A percentile compares a stretch with the other conserved stretches of the same genome.
Conservation (phyloP, 2,329 filamentous ascomycete genomes). For the Zasmidium cellare region DNA sequence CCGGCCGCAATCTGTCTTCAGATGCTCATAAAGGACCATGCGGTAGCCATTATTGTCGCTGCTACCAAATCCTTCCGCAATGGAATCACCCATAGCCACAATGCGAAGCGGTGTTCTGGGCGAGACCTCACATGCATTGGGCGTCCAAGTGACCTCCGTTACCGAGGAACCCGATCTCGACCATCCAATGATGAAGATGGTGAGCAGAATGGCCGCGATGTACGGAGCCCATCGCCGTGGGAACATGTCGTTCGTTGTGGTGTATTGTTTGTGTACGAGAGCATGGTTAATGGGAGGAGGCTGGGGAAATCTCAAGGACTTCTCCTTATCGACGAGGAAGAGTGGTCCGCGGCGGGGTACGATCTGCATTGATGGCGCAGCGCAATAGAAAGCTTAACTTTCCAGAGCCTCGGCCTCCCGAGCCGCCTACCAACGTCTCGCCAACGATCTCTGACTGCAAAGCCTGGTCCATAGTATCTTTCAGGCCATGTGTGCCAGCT, state of each 20-base stretch:
- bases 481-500: too few species aligned
- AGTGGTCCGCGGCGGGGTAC: too few species aligned
- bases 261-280: not conserved
- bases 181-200: not conserved
- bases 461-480: too few species aligned
- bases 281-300: too few species aligned
- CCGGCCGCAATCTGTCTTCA: not conserved
- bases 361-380: too few species aligned
- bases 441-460: too few species aligned
- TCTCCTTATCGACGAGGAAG: too few species aligned
- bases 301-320: too few species aligned
- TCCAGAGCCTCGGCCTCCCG: too few species aligned
- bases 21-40: not conserved
- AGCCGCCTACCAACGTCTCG: too few species aligned
- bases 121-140: not conserved
- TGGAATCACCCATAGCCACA: not conserved
- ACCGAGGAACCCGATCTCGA: not conserved
- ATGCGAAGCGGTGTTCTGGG: not conserved
- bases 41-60: constrained; percentile 1
- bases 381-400: too few species aligned
- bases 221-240: not conserved
- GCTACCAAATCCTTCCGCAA: not conserved
- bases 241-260: not conserved
- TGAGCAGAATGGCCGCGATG: not conserved
- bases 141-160: not conserved